Evolutionary conservation across 352 stramenopile species (phyloP), one percentile per base, ranked within the genome.

Genomic region (Thraustotheca clavata): DNA sequence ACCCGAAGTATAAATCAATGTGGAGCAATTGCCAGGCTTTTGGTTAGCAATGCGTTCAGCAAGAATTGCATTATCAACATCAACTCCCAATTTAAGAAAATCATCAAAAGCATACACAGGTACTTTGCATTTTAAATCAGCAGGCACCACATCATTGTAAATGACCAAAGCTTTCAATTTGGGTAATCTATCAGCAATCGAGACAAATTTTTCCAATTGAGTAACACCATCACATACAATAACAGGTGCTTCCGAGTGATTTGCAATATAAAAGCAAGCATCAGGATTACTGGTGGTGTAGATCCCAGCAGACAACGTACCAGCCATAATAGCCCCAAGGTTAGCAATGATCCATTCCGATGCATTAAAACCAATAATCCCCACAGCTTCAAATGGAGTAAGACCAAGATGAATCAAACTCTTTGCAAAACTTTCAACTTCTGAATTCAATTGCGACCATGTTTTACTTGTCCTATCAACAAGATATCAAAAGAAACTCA

Each of bases 251-350:
- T 97, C 75, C 49, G 87, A 97, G 82, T 98, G 91, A 67, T 97
- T 86, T 39, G 83, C 79, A 63, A 98, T 96, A 75, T 90, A 98
- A 67, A 96, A 72, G 67, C 91, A 98, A 5, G 91, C 83, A 34
- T 87, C 73, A n/a, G 84, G 74, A 31, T 69, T 85, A 76, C 98
- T 98, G 43, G 94, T 98, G 46, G 94, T 96, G 81, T 98, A 99
- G 67, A 99, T 98, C 29, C 96, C 96, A 27, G 89, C 91, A 0
- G 88, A 83, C 29, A 98, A 80, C 32, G 79, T 87, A 26, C 92
- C 93, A 0, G 94, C 94, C 38, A 97, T 81, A 62, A 98, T 98
- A 31, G 88, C 80, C 48, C 93, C 94, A 14, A 98, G 69, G 57
- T 97, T 81, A 24, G 93, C 75, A 61, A 98, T 89, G 50, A 90